These are phyloP conservation scores for Torulaspora maleeae DNA, from an alignment of 805 yeast genomes.

Conservation along the genomic window DNA sequence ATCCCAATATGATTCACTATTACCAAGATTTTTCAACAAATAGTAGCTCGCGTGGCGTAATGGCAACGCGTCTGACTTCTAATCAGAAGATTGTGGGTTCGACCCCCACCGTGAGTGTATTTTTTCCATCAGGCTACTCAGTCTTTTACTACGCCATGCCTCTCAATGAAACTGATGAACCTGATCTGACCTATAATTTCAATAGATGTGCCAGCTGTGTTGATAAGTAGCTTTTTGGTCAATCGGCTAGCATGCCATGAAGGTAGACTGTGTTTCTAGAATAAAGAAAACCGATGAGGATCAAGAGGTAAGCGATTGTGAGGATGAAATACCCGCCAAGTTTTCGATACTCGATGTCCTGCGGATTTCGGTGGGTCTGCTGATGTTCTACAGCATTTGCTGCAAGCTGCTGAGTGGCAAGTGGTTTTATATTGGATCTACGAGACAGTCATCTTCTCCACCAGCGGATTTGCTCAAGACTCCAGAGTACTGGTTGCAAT, in stretches of 20 bases:
- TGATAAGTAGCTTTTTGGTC: neutral
- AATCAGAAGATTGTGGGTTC: slow-evolving; percentile 53
- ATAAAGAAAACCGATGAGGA: slow-evolving; percentile 9
- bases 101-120: slow-evolving; percentile 52
- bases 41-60: slow-evolving; percentile 51
- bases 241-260: neutral
- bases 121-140: slow-evolving; percentile 4
- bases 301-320: neutral
- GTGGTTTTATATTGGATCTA: slow-evolving; percentile 7
- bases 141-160: neutral
- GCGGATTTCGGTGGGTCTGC: slow-evolving; percentile 19
- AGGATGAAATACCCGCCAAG: slow-evolving; percentile 9
- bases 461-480: neutral
- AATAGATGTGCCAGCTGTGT: too few relatives aligned
- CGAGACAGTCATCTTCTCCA: neutral
- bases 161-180: neutral
- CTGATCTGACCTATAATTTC: neutral
- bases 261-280: neutral
- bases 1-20: too few relatives aligned
- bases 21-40: too few relatives aligned
- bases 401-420: slow-evolving; percentile 12
- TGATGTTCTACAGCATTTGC: slow-evolving; percentile 10
- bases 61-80: slow-evolving; percentile 56
- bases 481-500: slow-evolving; percentile 17
- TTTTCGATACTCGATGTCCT: slow-evolving; percentile 17